Base-by-base conservation (phyloP, 257 asterid species). In the Handroanthus guayacan region DNA sequence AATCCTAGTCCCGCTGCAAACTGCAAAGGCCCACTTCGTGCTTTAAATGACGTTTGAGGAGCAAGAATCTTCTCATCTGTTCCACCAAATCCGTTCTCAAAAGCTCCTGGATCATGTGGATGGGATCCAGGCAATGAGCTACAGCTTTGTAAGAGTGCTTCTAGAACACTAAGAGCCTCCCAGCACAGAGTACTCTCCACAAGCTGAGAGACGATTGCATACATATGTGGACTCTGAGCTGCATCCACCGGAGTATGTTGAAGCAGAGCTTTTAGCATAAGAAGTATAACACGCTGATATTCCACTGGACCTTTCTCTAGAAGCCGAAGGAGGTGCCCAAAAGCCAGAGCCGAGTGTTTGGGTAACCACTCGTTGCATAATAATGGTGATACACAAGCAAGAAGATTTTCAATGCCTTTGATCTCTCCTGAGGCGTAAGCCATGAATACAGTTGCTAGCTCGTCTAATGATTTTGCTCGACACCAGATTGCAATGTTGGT, bases 191-290 rank as follows among this genome's bases (percentile, higher is more conserved):
- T 93, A 72, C 99, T 95, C 84, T 95, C 99, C 12, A 95, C 98
- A 54, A 95, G 90, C 78, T 93, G 99, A 51, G 99, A 95, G 47
- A 95, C 99, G 7, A 95, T 89, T 9, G 97, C 97, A 63, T 91
- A 95, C 99, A 95, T 95, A 67, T 95, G 98, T 10, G 98, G 99
- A 65, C 97, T 93, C 86, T 93, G 99, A 58, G 98, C 87, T 0
- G 99, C 92, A 71, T 95, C 97, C 79, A 93, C 97, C 2, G 97
- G 95, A 20, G 99, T 95, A 71, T 93, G 99, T 84, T 95, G 99
- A 75, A 95, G 99, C 76, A 95, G 76, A 9, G 99, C 99, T 83
- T 95, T 95, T 39, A 95, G 84, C 88, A 91, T 90, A 11, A 95
- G 95, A 75, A 95, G 98, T 77, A 95, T 91, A 31, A 95, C 98